Conservation (phyloP, 306 rosid genomes). For the Dalbergia cochinchinensis region DNA sequence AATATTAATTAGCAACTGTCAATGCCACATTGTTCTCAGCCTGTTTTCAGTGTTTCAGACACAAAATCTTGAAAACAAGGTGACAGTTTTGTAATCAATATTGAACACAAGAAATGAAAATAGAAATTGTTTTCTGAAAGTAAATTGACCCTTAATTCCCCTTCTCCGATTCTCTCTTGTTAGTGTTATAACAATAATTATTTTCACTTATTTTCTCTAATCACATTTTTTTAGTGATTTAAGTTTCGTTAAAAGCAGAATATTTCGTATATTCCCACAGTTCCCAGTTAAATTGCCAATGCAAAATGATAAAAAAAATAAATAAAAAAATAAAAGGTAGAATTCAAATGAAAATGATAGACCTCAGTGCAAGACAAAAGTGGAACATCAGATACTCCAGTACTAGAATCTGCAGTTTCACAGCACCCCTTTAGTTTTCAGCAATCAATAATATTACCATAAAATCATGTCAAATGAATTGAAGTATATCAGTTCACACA, state of each 20-base stretch:
- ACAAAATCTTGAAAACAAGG: no score
- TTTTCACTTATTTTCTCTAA: background rate
- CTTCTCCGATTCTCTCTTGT: no score
- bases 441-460: slow-evolving; percentile 4
- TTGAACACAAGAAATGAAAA: no score
- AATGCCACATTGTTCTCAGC: no score
- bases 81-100: no score
- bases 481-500: background rate
- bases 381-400: slow-evolving; percentile 58
- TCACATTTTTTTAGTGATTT: background rate
- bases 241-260: background rate
- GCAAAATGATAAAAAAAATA: background rate
- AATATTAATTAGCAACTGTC: no score
- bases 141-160: no score
- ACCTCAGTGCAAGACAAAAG: slow-evolving; percentile 70
- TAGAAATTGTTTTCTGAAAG: no score
- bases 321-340: background rate
- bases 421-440: background rate
- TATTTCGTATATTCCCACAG: background rate
- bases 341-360: slow-evolving; percentile 7
- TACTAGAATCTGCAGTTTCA: slow-evolving; percentile 55
- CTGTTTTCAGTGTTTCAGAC: no score
- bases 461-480: background rate
- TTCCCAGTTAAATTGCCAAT: background rate
- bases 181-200: background rate